These are phyloP conservation scores for Talaromyces sp. DNA, from an alignment of 2,329 filamentous ascomycete genomes.

Conservation along the genomic window DNA sequence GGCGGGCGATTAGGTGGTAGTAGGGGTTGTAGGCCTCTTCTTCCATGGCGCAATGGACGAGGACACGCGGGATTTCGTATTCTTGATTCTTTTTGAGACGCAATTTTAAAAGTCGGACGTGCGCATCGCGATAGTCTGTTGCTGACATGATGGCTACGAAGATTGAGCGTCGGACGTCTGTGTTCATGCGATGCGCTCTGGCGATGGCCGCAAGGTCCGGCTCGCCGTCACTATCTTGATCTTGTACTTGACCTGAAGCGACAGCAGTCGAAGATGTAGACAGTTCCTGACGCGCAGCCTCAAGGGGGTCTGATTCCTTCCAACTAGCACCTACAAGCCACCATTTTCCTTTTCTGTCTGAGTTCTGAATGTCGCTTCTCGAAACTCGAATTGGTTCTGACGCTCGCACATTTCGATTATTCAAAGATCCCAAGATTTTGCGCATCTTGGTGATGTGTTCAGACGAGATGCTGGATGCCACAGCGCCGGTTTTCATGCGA, in stretches of 20 bases:
- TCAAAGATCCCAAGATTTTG: conserved; percentile 78
- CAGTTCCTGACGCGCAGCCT: conserved; percentile 34
- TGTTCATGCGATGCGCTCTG: conserved; percentile 79
- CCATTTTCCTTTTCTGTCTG: conserved; percentile 90
- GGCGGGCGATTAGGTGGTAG: conserved; percentile 79
- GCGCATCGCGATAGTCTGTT: conserved; percentile 77
- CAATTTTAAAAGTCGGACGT: conserved; percentile 74
- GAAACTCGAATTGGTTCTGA: conserved; percentile 79
- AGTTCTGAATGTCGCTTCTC: conserved; percentile 75
- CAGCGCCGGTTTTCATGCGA: conserved; percentile 71
- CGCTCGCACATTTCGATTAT: conserved; percentile 63
- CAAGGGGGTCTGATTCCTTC: conserved; percentile 44
- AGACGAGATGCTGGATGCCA: conserved; percentile 67
- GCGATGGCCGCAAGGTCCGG: conserved; percentile 72
- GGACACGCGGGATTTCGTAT: conserved; percentile 78
- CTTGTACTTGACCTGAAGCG: conserved; percentile 10
- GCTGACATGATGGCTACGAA: conserved; percentile 89
- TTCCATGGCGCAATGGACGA: conserved; percentile 80
- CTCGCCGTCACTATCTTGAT: conserved; percentile 36
- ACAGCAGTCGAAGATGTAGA: background rate
- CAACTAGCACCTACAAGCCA: conserved; percentile 98
- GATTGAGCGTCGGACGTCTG: conserved; percentile 80
- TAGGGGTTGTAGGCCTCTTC: conserved; percentile 88
- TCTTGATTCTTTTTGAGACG: conserved; percentile 82
- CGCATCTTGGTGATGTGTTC: conserved; percentile 87